phyloP scores from a whole-genome alignment of 176 grass and related monocot genomes.

The Poa annua region DNA sequence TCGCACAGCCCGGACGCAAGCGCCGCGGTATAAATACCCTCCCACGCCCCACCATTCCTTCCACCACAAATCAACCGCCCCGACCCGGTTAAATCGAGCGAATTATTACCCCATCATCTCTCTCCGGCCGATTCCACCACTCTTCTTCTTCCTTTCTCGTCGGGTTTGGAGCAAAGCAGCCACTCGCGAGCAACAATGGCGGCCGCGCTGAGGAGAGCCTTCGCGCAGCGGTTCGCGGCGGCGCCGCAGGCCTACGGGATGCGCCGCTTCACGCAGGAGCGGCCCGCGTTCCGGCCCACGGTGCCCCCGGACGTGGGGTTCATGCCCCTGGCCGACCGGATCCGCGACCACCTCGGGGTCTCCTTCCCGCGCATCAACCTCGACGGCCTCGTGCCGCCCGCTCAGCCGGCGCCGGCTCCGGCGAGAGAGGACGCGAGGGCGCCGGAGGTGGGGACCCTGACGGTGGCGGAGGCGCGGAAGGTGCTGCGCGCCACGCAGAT shows the following conservation, averaged over 20 bases:
- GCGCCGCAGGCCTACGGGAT: slow-evolving; percentile 40
- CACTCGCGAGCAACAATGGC: slow-evolving; percentile 54
- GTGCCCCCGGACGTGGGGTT: slow-evolving; percentile 56
- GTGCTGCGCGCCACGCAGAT: slow-evolving; percentile 68
- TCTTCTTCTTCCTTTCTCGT: background rate
- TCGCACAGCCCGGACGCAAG: background rate
- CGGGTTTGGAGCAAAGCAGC: background rate
- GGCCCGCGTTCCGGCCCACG: slow-evolving; percentile 63
- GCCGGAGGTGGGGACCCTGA: slow-evolving; percentile 45
- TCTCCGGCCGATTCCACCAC: background rate
- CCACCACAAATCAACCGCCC: slow-evolving; percentile 24
- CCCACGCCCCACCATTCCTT: background rate
- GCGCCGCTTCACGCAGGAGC: slow-evolving; percentile 78
- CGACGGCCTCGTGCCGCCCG: slow-evolving; percentile 74
- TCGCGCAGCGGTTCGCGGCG: slow-evolving; percentile 52
- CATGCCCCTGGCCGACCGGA: slow-evolving; percentile 71
- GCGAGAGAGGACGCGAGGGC: background rate
- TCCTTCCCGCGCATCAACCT: slow-evolving; percentile 71
- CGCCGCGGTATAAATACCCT: slow-evolving; percentile 43
- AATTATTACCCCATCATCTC: background rate
- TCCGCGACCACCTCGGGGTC: slow-evolving; percentile 63
- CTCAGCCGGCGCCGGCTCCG: background rate
- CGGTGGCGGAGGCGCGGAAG: slow-evolving; percentile 75
- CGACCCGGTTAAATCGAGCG: background rate
- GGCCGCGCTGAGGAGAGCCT: slow-evolving; percentile 58